These are phyloP conservation scores for Amanita phalloides DNA, from an alignment of 768 basidiomycete species.

Conservation along the genomic window DNA sequence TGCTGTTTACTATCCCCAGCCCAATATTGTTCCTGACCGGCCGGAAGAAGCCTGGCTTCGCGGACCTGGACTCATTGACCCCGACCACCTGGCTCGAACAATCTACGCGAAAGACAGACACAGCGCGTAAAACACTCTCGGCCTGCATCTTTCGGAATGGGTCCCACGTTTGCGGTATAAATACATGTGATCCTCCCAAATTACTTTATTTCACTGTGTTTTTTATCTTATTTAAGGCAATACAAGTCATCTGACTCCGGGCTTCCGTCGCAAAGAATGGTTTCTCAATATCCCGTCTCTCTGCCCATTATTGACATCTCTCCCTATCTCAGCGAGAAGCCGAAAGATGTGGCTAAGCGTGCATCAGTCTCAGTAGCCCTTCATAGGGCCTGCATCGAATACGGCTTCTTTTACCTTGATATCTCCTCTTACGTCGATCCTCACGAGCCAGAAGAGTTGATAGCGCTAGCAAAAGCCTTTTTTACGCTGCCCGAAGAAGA, in stretches of 20 bases:
- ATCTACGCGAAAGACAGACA: constrained; percentile 46
- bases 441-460: constrained; percentile 54
- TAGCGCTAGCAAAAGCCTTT: constrained; percentile 58
- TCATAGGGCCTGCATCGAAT: constrained; percentile 65
- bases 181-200: background rate
- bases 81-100: constrained; percentile 26
- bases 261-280: background rate
- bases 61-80: constrained; percentile 6
- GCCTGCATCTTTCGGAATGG: background rate
- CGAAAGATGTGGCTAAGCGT: constrained; percentile 24
- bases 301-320: constrained; percentile 69
- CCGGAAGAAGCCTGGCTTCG: constrained; percentile 4
- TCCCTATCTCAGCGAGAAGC: constrained; percentile 41
- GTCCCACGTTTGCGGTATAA: background rate
- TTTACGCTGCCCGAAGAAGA: constrained; percentile 64
- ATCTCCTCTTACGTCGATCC: constrained; percentile 46
- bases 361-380: constrained; percentile 42
- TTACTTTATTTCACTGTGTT: constrained; percentile 3
- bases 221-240: constrained; percentile 7
- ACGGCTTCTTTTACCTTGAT: constrained; percentile 87
- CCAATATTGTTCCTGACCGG: background rate
- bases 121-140: constrained; percentile 17
- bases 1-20: background rate
- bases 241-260: constrained; percentile 1
- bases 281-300: background rate